A percentile compares a stretch with the other conserved stretches of the same genome.
Evolutionary conservation across 495 filamentous ascomycete genomes (phyloP).

Genomic region (Lichina pygmaea): DNA sequence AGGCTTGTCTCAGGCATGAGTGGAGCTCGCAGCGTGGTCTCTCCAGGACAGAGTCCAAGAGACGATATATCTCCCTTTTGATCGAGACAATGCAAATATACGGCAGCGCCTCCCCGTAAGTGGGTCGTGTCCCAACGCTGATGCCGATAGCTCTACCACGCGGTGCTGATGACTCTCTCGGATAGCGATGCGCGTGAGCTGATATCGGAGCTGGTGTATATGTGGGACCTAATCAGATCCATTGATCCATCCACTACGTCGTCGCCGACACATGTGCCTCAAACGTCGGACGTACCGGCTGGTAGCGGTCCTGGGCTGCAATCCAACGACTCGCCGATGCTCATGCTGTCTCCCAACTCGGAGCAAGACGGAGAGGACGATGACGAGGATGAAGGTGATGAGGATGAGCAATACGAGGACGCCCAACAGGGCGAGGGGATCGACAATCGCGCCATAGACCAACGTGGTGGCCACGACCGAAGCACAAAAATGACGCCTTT

Average conservation of each 20-base stretch:
- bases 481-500: not conserved
- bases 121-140: not conserved
- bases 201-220: slow-evolving; percentile 85
- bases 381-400: slow-evolving; percentile 1
- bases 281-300: not conserved
- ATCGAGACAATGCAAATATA: slow-evolving; percentile 94
- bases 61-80: slow-evolving; percentile 70
- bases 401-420: not conserved
- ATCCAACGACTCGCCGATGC: slow-evolving; percentile 15
- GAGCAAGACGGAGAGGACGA: slow-evolving; percentile 17
- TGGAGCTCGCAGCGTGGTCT: slow-evolving; percentile 70
- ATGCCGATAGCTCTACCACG: not conserved
- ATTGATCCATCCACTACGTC: slow-evolving; percentile 38
- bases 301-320: not conserved
- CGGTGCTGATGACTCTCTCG: not conserved
- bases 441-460: not conserved
- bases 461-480: not conserved
- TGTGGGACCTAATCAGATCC: slow-evolving; percentile 90
- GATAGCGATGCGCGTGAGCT: slow-evolving; percentile 53
- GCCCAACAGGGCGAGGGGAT: not conserved
- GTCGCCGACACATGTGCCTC: slow-evolving; percentile 12
- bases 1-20: slow-evolving; percentile 31
- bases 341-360: slow-evolving; percentile 54
- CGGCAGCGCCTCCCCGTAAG: slow-evolving; percentile 48
- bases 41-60: slow-evolving; percentile 76